Percentiles rank a stretch among this genome's conserved stretches.
Conservation (phyloP, 768 basidiomycete species). For the Favolaschia claudopus region DNA sequence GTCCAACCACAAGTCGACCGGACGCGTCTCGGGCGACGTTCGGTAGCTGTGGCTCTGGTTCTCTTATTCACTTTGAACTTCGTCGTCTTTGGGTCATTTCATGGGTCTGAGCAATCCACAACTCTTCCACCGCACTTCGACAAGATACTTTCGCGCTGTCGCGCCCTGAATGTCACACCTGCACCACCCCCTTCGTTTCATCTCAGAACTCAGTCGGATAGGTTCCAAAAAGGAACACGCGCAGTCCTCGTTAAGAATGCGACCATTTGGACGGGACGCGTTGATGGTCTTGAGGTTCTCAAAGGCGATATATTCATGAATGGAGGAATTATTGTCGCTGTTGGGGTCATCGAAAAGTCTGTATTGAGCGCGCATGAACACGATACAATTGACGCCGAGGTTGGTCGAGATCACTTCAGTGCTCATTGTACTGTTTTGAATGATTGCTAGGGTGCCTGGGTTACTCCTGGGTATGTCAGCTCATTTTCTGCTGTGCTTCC, state of each 20-base stretch:
- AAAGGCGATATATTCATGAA: slow-evolving; percentile 67
- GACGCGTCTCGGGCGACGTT: background rate
- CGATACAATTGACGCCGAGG: slow-evolving; percentile 19
- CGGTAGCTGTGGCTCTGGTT: background rate
- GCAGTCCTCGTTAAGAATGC: slow-evolving; percentile 76
- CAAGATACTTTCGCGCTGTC: slow-evolving; percentile 61
- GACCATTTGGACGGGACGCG: slow-evolving; percentile 67
- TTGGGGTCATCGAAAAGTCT: slow-evolving; percentile 54
- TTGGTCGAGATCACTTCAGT: slow-evolving; percentile 21
- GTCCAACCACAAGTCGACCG: too few relatives aligned
- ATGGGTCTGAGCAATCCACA: background rate
- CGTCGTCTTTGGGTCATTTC: slow-evolving; percentile 2
- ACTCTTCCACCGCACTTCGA: slow-evolving; percentile 39
- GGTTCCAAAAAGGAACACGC: slow-evolving; percentile 67
- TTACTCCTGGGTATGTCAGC: slow-evolving; percentile 66
- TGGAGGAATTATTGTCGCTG: slow-evolving; percentile 59
- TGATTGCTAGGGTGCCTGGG: slow-evolving; percentile 76
- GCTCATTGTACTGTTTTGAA: slow-evolving; percentile 51
- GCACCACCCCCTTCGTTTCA: slow-evolving; percentile 54
- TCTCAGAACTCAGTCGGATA: slow-evolving; percentile 57
- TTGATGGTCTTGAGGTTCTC: slow-evolving; percentile 62
- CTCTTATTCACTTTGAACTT: slow-evolving; percentile 14
- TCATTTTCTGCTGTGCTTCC: slow-evolving; percentile 5
- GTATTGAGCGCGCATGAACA: slow-evolving; percentile 13
- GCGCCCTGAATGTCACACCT: slow-evolving; percentile 52